A percentile compares a stretch with the other conserved stretches of the same genome.
Conservation (phyloP, 768 basidiomycete genomes). For the Mycena belliarum region DNA sequence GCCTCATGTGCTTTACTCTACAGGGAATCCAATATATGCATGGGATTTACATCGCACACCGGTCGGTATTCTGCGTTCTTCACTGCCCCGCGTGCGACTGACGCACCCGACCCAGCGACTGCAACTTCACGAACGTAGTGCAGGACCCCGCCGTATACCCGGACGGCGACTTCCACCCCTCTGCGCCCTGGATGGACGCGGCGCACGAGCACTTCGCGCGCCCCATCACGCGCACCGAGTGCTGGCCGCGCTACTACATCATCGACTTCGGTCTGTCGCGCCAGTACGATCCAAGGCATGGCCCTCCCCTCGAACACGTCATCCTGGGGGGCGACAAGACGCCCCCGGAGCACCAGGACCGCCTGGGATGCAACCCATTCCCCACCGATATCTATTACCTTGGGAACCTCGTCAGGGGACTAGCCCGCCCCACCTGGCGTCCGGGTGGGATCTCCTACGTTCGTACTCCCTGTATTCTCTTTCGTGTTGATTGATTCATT, state of each 20-base stretch:
- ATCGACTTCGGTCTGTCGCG: background rate
- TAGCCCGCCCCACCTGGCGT: too few relatives aligned
- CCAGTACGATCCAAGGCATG: background rate
- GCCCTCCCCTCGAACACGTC: background rate
- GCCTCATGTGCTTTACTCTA: too few relatives aligned
- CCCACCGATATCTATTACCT: constrained; percentile 7
- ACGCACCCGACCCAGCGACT: background rate
- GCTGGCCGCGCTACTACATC: background rate
- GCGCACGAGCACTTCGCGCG: background rate
- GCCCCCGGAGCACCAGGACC: background rate
- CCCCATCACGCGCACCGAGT: background rate
- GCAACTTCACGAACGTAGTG: too few relatives aligned
- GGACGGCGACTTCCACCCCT: too few relatives aligned
- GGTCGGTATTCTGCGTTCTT: background rate
- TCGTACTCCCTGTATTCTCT: too few relatives aligned
- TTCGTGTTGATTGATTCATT: too few relatives aligned
- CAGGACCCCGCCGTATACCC: too few relatives aligned
- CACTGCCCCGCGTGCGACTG: background rate
- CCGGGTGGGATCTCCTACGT: too few relatives aligned
- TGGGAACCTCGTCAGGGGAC: too few relatives aligned
- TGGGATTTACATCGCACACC: background rate
- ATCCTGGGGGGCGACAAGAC: background rate
- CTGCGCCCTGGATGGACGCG: too few relatives aligned
- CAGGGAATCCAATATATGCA: constrained; percentile 6
- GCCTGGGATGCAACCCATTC: background rate